Conservation (phyloP, 2,329 filamentous ascomycete species). For the Aspergillus japonicus region DNA sequence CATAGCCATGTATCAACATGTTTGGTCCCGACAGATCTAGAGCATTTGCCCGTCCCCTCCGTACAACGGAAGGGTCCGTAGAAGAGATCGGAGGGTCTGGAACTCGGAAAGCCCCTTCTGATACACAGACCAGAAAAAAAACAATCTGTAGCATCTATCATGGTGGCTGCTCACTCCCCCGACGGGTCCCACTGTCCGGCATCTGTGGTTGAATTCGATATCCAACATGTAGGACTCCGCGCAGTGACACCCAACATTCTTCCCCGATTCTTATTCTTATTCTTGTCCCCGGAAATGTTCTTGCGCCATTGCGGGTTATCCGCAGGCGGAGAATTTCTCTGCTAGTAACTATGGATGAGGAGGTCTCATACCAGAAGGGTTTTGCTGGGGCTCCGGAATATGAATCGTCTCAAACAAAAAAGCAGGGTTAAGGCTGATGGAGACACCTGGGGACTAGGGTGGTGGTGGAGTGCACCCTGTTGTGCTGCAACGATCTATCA, state of each 20-base stretch:
- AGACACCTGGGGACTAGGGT: not conserved
- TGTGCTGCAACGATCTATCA: not conserved
- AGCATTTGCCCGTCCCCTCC: not conserved
- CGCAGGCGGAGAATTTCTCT: not conserved
- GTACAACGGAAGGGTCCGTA: not conserved
- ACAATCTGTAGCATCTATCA: not conserved
- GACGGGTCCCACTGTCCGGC: not conserved
- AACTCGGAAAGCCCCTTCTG: not conserved
- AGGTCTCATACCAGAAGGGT: no score
- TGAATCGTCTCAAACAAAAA: not conserved
- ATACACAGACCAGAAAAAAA: not conserved
- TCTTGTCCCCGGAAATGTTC: not conserved
- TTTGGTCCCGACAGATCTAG: no score
- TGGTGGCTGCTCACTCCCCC: not conserved
- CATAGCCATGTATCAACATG: not conserved
- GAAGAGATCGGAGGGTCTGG: not conserved
- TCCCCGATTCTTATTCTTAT: not conserved
- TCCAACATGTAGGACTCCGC: conserved; percentile 2
- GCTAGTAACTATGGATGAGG: not conserved
- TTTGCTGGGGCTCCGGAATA: not conserved
- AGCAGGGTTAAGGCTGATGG: not conserved
- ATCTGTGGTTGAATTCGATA: not conserved
- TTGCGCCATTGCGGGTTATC: not conserved
- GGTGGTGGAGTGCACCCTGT: not conserved
- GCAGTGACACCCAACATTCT: conserved; percentile 5